Percentiles rank a stretch among this genome's conserved stretches.
Evolutionary conservation across 345 rosid genomes (phyloP).

Genomic region (Garcia nutans): DNA sequence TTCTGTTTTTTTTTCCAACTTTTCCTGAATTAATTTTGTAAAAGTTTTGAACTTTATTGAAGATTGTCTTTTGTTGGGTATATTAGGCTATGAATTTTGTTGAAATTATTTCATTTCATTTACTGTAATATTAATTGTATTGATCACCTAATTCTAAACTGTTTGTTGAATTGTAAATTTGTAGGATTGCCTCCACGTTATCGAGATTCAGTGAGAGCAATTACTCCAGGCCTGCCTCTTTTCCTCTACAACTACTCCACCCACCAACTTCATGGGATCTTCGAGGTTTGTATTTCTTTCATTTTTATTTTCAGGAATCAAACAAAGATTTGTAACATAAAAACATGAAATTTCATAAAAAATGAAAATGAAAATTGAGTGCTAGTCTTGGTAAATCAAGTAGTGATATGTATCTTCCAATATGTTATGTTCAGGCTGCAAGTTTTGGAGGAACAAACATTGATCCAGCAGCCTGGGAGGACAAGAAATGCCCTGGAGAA

Average conservation of each 20-base stretch:
- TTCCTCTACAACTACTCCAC: slow-evolving; percentile 98
- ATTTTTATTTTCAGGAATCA: not conserved
- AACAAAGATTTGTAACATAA: too few species aligned
- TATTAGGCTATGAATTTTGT: not conserved
- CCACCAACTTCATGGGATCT: slow-evolving; percentile 95
- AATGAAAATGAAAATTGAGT: not conserved
- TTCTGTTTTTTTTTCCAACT: not conserved
- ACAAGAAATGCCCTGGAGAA: slow-evolving; percentile 88
- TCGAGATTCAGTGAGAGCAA: slow-evolving; percentile 93
- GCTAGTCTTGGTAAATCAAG: not conserved
- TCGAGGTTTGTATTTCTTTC: slow-evolving; percentile 53
- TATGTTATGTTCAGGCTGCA: slow-evolving; percentile 54
- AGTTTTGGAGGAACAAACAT: slow-evolving; percentile 98
- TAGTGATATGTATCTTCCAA: not conserved
- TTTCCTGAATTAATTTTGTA: not conserved
- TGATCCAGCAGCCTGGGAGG: slow-evolving; percentile 91
- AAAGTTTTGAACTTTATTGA: not conserved
- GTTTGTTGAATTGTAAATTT: not conserved
- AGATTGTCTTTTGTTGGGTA: not conserved
- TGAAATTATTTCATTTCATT: not conserved
- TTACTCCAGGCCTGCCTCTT: slow-evolving; percentile 95
- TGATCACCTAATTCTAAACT: not conserved
- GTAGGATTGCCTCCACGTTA: slow-evolving; percentile 91
- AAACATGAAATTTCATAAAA: not conserved
- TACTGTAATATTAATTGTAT: not conserved